Evolutionary conservation across 129 eudicot genomes (phyloP).

Genomic region (Glebionis coronaria): DNA sequence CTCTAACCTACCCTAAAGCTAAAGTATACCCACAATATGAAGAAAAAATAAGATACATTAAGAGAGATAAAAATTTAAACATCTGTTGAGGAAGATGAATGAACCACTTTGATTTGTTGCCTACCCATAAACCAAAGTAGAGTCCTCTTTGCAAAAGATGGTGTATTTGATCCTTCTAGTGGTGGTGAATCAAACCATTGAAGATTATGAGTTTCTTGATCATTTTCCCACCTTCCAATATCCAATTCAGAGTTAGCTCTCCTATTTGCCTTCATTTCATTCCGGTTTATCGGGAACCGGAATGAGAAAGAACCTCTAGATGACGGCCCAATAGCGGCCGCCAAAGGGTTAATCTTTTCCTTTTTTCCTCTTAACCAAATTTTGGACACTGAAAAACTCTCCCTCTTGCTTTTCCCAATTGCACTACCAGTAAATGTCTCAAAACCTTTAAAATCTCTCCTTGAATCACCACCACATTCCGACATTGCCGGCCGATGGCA

Average conservation of each 20-base stretch:
- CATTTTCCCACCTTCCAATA: constrained; percentile 38
- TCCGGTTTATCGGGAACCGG: constrained; percentile 47
- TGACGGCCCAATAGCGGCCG: constrained; percentile 19
- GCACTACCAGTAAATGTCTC: constrained; percentile 18
- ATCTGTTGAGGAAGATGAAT: constrained; percentile 44
- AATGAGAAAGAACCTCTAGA: constrained; percentile 55
- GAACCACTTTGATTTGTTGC: constrained; percentile 57
- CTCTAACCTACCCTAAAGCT: constrained; percentile 7
- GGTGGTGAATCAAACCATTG: constrained; percentile 56
- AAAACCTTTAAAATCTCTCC: constrained; percentile 48
- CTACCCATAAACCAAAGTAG: constrained; percentile 76
- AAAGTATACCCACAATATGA: constrained; percentile 13
- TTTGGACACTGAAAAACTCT: constrained; percentile 72
- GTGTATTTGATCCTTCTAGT: constrained; percentile 39
- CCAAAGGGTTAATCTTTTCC: constrained; percentile 35
- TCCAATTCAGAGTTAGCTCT: constrained; percentile 50
- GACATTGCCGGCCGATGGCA: constrained; percentile 58
- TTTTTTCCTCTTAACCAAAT: constrained; percentile 80
- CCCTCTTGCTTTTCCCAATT: constrained; percentile 47
- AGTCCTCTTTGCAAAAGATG: constrained; percentile 71
- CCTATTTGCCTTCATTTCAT: constrained; percentile 28
- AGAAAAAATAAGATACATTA: constrained; percentile 7
- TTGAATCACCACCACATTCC: constrained; percentile 74
- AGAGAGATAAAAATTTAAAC: constrained; percentile 14
- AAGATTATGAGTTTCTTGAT: constrained; percentile 46